Base-by-base conservation (phyloP, 2,329 filamentous ascomycete genomes). In the Cladorrhinum sp. region DNA sequence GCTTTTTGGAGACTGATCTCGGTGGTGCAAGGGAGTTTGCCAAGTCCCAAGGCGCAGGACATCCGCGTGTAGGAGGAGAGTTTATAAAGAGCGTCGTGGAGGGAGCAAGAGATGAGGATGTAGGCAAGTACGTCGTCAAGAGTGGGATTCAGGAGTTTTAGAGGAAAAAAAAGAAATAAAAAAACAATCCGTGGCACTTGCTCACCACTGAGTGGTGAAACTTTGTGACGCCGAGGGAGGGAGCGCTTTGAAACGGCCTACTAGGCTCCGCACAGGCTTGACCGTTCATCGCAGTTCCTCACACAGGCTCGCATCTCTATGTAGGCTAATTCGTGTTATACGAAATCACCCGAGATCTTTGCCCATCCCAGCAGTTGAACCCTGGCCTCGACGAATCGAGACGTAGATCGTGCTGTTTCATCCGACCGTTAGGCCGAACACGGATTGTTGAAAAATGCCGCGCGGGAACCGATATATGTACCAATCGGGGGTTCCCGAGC, bases 41-140 rank as follows among this genome's bases (percentile, higher is more conserved):
- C 57, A 72, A 69, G 65, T 69, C 73, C 60, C 70, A 68, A 41
- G 73, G 74, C 0, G 74, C 74, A 1, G 67, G 72, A 0, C 65
- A 80, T 57, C 68, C 72, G 3, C 65, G 72, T 7, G 29, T 72
- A 16, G 77, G 75, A 3, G 78, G 75, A 1, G 63, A 71, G 13
- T 68, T 80, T 10, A 66, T 81, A 38, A 68, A 10, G 25, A 29
- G 5, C 10, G 25, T 29, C 10, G 25, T 29, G 4, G 25, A 29
- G 10, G 25, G 25, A 10, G 25, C 4, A 5, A 29, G 25, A 10
- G 25, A 29, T 29, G 25, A 29, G 25, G 25, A 29, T 29, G 25
- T 29, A 10, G 25, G 25, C 5, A 29, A 29, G 10, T 29, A 29
- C 10, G 25, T 29, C 10, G 25, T 29, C 25, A 36, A 9, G 16